Evolutionary conservation across 139 green algal species (phyloP), one percentile per base, ranked within the genome.

Genomic region (Coccomyxa sp.): DNA sequence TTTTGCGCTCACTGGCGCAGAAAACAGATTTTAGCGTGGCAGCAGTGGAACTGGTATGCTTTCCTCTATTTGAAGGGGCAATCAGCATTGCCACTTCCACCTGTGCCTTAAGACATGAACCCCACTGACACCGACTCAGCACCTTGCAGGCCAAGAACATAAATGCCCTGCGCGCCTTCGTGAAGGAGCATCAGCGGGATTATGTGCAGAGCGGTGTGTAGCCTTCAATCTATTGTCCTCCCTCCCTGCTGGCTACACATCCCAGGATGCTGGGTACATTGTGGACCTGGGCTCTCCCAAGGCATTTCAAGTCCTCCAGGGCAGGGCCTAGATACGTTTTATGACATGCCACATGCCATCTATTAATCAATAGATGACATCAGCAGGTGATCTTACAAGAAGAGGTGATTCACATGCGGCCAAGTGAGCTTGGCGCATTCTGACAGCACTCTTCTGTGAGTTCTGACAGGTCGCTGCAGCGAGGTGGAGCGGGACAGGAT

Each of bases 401-500:
- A n/a, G n/a, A n/a, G n/a, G 38, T 51, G 38, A 7, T 51, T 51
- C 38, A 51, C 38, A 51, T 51, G 38, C 38, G 38, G 38, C 38
- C 38, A 51, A 51, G 38, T 51, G 3, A 51, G 38, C 38, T 51
- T 7, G 38, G 38, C 38, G 38, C 38, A 51, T 11, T 51, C 38
- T 51, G 38, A 51, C 38, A 51, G 38, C 38, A 51, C 18, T 71
- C 63, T 71, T 71, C n/a, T n/a, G n/a, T n/a, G n/a, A n/a, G n/a
- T n/a, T n/a, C n/a, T 71, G 63, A 79, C 87, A 87, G 87, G 88
- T 58, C 82, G 77, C 63, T 84, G 87, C 30, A 79, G 31, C 10
- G 88, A 92, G 68, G 58, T 82, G 27, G 86, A 89, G 71, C 84
- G 89, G 12, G 91, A 94, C 83, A 74, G 81, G 7, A 86, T 94